Percentiles rank a stretch among this genome's conserved stretches.
Evolutionary conservation across 169 alveolate genomes (phyloP).

Genomic region (Eimeria maxima): DNA sequence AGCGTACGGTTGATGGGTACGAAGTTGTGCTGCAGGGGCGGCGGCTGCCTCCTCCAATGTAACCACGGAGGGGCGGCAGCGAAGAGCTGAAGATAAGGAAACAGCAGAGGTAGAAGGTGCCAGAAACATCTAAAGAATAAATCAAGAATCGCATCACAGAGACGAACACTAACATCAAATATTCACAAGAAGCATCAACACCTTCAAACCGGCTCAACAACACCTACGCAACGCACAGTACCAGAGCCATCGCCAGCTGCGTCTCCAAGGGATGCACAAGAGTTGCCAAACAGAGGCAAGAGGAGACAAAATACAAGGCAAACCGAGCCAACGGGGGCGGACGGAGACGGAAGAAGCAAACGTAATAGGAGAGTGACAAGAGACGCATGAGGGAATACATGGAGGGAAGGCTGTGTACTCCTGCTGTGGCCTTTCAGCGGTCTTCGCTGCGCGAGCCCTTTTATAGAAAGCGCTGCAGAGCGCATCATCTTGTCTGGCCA

Average conservation of each 20-base stretch:
- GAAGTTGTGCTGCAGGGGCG: not conserved
- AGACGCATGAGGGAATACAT: too few species aligned
- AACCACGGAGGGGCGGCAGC: constrained; percentile 15
- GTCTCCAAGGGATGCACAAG: too few species aligned
- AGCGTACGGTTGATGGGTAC: not conserved
- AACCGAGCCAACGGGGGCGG: too few species aligned
- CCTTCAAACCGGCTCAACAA: too few species aligned
- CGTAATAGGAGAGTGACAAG: too few species aligned
- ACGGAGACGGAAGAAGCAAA: too few species aligned
- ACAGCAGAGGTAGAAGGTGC: not conserved
- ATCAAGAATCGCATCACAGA: not conserved
- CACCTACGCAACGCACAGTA: too few species aligned
- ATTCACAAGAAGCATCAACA: too few species aligned
- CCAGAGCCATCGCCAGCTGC: too few species aligned
- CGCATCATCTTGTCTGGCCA: constrained; percentile 54
- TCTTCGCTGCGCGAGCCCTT: constrained; percentile 38
- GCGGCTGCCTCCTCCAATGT: not conserved
- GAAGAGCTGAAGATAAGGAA: constrained; percentile 8
- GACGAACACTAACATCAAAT: not conserved
- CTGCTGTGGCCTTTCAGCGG: constrained; percentile 12
- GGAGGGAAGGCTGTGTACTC: too few species aligned
- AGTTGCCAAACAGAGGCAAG: too few species aligned
- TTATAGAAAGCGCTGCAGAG: constrained; percentile 55
- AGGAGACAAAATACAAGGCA: too few species aligned
- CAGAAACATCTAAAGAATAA: not conserved